Conservation (phyloP, 139 green algal genomes). For the Volvox africanus region DNA sequence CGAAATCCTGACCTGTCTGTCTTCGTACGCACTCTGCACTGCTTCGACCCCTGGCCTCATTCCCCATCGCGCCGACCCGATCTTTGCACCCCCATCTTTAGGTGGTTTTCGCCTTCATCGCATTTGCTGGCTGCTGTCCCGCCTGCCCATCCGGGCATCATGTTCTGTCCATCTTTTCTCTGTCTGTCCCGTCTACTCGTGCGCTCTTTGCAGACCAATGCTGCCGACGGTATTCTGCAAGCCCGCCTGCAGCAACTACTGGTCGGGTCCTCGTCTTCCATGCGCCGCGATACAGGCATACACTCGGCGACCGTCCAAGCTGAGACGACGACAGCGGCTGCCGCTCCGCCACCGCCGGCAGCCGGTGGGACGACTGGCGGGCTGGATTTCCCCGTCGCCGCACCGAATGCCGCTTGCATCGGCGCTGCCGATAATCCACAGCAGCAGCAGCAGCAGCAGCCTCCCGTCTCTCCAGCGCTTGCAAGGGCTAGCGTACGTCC, state of each 20-base stretch:
- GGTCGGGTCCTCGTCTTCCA: neutral
- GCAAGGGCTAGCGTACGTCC: too few species aligned
- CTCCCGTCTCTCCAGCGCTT: neutral
- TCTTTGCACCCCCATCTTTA: too few species aligned
- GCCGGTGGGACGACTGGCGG: neutral
- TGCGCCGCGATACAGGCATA: neutral
- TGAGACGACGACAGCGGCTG: too few species aligned
- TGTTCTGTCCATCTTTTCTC: too few species aligned
- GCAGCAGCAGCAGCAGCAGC: neutral
- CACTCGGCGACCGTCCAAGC: neutral
- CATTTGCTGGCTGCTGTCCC: neutral
- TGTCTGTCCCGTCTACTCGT: neutral
- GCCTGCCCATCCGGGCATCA: too few species aligned
- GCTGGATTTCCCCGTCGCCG: too few species aligned
- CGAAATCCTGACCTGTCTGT: too few species aligned
- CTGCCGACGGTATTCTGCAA: neutral
- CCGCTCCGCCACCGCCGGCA: neutral
- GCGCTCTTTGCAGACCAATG: neutral
- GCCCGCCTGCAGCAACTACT: conserved; percentile 15
- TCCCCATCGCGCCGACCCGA: too few species aligned
- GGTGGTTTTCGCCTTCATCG: too few species aligned
- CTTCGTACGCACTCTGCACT: too few species aligned
- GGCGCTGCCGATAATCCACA: neutral
- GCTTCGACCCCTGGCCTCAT: too few species aligned
- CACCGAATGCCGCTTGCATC: neutral